phyloP scores from a whole-genome alignment of 768 basidiomycete species.

The Hebeloma cylindrosporum region DNA sequence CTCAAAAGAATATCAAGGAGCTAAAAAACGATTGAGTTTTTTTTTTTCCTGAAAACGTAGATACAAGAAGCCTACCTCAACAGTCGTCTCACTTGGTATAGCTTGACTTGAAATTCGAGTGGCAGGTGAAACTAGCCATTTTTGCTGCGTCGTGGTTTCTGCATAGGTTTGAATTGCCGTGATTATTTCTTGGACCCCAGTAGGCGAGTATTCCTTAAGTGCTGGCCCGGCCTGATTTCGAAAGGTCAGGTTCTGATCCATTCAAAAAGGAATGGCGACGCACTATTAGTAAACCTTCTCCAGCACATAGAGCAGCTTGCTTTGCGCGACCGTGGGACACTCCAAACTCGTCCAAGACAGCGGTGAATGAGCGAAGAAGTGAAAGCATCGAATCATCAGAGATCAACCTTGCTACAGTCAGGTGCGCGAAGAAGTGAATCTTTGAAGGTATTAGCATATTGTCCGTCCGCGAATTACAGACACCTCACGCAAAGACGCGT shows the following conservation, averaged over 20 bases:
- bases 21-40: slow-evolving; percentile 38
- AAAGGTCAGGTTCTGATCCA: slow-evolving; percentile 4
- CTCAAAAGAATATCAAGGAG: slow-evolving; percentile 72
- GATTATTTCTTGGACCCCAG: slow-evolving; percentile 68
- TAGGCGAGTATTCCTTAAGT: slow-evolving; percentile 58
- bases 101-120: slow-evolving; percentile 49
- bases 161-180: slow-evolving; percentile 69
- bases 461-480: neutral
- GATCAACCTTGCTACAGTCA: slow-evolving; percentile 75
- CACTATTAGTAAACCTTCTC: slow-evolving; percentile 78
- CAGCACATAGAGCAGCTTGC: slow-evolving; percentile 76
- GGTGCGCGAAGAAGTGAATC: slow-evolving; percentile 93
- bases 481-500: slow-evolving; percentile 81
- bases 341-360: slow-evolving; percentile 87
- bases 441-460: slow-evolving; percentile 31
- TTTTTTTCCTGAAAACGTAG: neutral
- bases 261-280: slow-evolving; percentile 16
- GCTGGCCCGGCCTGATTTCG: slow-evolving; percentile 65
- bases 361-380: slow-evolving; percentile 79
- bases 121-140: slow-evolving; percentile 67
- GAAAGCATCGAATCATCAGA: slow-evolving; percentile 76
- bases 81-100: slow-evolving; percentile 46
- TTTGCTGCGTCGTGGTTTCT: slow-evolving; percentile 55
- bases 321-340: slow-evolving; percentile 85
- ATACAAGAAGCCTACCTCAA: slow-evolving; percentile 52